Evolutionary conservation across 306 rosid species (phyloP).

Genomic region (Prosopis cineraria): DNA sequence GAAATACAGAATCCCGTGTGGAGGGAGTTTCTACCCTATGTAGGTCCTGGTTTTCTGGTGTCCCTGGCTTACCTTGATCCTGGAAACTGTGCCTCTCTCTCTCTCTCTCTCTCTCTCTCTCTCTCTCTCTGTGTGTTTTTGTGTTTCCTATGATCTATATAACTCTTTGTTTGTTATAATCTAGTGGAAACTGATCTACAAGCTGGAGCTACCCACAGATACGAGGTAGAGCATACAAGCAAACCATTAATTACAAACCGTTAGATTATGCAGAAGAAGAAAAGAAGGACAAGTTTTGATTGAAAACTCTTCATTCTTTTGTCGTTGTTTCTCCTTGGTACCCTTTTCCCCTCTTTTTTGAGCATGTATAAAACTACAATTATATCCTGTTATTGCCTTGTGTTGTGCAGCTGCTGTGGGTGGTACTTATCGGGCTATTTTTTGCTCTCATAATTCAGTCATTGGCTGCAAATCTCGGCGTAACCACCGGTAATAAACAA

Average conservation of each 20-base stretch:
- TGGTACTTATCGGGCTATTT: constrained; percentile 71
- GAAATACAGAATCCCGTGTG: constrained; percentile 59
- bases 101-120: not conserved
- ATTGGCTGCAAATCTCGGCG: constrained; percentile 90
- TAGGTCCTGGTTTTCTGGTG: constrained; percentile 90
- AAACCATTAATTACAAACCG: not conserved
- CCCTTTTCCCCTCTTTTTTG: not conserved
- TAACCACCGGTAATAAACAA: constrained; percentile 60
- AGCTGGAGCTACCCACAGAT: constrained; percentile 82
- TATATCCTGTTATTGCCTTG: not conserved
- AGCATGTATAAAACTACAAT: not conserved
- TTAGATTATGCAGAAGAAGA: not conserved
- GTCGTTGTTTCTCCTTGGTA: not conserved
- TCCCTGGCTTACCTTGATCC: constrained; percentile 95
- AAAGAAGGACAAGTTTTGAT: not conserved
- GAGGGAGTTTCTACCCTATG: constrained; percentile 62
- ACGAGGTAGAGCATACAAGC: constrained; percentile 55
- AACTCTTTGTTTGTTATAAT: not conserved
- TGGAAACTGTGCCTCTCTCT: constrained; percentile 60
- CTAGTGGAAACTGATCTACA: constrained; percentile 96
- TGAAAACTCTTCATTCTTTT: not conserved
- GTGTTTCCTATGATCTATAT: not conserved
- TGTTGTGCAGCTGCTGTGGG: constrained; percentile 80
- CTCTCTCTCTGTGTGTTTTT: not conserved
- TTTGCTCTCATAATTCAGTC: constrained; percentile 92